Base-by-base conservation (phyloP, 257 asterid genomes). In the Eustoma russellianum region DNA sequence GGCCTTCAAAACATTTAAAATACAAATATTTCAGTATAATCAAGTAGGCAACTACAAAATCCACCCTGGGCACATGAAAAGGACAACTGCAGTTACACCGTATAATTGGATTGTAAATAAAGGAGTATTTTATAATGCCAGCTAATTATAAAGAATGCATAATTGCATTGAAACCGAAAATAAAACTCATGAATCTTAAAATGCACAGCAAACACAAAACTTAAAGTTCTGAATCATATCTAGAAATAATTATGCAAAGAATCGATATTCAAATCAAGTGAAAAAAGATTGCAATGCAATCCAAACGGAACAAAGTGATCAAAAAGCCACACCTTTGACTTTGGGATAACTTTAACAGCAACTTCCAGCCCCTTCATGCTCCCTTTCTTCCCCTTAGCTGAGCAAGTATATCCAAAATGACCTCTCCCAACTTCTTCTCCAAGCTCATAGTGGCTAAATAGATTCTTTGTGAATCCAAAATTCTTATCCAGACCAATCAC, bases 401-500 rank as follows among this genome's bases (percentile, higher is more conserved):
- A 74, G 65, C 93, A 83, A 71, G 97, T 83, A 69, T 70, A 89
- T 46, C 97, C 97, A 77, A 89, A 89, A 76, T 90, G 98, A 1
- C 98, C 98, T 41, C 88, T 74, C 3, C 97, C 97, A 59, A 90
- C 86, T 66, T 90, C 97, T 14, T 86, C 93, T 47, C 82, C 93
- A 65, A 90, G 72, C 63, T 83, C 95, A 74, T 66, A 90, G 43
- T 77, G 76, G 67, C 66, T 66, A 3, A 1, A 47, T 47, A 90
- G 86, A 75, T 62, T 90, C 80, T 77, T 90, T 0, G 77, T 76
- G 45, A 70, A 90, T 64, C 96, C 96, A 65, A 90, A 90, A 64
- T 64, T 78, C 65, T 82, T 90, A 61, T 90, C 96, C 63, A 90
- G 66, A 14, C 83, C 96, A 64, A 82, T 63, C 70, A 81, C 93